Evolutionary conservation across 2,329 filamentous ascomycete species (phyloP), one percentile per base, ranked within the genome.

Genomic region (Penicillium italicum): DNA sequence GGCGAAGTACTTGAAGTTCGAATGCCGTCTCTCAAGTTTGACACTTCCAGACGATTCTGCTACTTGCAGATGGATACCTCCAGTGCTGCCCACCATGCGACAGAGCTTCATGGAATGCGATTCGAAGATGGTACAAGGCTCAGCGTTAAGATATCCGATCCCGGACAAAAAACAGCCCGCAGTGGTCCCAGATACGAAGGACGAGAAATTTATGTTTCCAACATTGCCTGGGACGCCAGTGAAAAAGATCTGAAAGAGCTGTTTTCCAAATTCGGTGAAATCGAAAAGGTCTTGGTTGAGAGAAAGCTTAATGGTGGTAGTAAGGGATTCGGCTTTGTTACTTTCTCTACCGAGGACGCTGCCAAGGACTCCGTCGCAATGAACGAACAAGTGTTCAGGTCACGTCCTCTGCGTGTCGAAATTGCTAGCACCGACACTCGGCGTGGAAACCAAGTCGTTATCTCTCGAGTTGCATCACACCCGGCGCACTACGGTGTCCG

Each of bases 1-100:
- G 94, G 94, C 41, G 85, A 93, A 41, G 86, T 99, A 53, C 80
- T 96, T 53, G 90, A 87, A 66, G 82, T 97, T 50, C 87, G 94
- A 22, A 94, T 94, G 76, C 94, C 94, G 2, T 96, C 91, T 54
- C 82, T 99, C 49, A 95, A 95, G 71, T 91, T 83, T 72, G 93
- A 97, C 67, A 87, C 88, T 1, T 87, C 90, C 64, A 89, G 94
- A 31, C 88, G 94, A 24, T 99, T 99, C 76, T 97, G 92, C 77
- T 99, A 99, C 72, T 81, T 97, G 7, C 90, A 95, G n/a, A 97
- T 97, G 70, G 82, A 85, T 45, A 84, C 85, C 31, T 74, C 82
- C 3, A 80, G 81, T n/a, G 82, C 84, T 50, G 90, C 91, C 0
- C 80, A 84, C 37, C 84, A 83, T 46, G 92, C 92, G 1, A 87